A percentile compares a stretch with the other conserved stretches of the same genome.
These are phyloP conservation scores for Teunomyces panamensis DNA, from an alignment of 805 yeast species.

Conservation along the genomic window DNA sequence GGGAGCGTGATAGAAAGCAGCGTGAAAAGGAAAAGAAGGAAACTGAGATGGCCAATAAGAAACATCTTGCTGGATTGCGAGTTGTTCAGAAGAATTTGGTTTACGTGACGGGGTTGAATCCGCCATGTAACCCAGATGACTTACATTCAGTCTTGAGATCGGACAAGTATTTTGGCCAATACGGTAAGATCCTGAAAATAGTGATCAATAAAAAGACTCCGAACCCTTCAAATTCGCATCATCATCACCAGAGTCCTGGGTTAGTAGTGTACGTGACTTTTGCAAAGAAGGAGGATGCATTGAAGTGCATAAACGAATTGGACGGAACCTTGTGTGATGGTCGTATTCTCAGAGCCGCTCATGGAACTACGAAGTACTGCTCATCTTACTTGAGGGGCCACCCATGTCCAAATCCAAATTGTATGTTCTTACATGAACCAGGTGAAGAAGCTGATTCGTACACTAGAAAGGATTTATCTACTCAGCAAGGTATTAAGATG, in stretches of 20 bases:
- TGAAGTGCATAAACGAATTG: conserved; percentile 85
- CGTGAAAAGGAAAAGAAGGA: conserved; percentile 90
- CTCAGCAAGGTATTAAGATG: conserved; percentile 67
- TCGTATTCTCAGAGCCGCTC: conserved; percentile 85
- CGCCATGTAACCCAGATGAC: conserved; percentile 78
- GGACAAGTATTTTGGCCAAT: conserved; percentile 96
- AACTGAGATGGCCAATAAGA: conserved; percentile 77
- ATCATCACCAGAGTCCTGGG: conserved; percentile 60
- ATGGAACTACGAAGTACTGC: conserved; percentile 98
- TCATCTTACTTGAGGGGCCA: conserved; percentile 94
- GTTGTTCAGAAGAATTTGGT: conserved; percentile 98
- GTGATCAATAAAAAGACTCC: conserved; percentile 83
- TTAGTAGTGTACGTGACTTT: conserved; percentile 95
- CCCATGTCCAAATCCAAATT: conserved; percentile 96
- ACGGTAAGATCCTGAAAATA: conserved; percentile 90
- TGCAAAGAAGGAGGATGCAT: conserved; percentile 91
- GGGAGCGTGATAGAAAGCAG: conserved; percentile 79
- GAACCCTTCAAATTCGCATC: conserved; percentile 28
- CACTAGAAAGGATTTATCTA: conserved; percentile 82
- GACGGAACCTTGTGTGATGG: conserved; percentile 95
- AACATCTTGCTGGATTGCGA: conserved; percentile 92
- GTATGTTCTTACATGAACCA: conserved; percentile 98
- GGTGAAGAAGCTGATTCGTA: conserved; percentile 99
- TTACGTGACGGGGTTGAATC: conserved; percentile 92
- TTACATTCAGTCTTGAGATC: conserved; percentile 78